These are phyloP conservation scores for Nephelium lappaceum DNA, from an alignment of 345 rosid genomes.

Conservation along the genomic window DNA sequence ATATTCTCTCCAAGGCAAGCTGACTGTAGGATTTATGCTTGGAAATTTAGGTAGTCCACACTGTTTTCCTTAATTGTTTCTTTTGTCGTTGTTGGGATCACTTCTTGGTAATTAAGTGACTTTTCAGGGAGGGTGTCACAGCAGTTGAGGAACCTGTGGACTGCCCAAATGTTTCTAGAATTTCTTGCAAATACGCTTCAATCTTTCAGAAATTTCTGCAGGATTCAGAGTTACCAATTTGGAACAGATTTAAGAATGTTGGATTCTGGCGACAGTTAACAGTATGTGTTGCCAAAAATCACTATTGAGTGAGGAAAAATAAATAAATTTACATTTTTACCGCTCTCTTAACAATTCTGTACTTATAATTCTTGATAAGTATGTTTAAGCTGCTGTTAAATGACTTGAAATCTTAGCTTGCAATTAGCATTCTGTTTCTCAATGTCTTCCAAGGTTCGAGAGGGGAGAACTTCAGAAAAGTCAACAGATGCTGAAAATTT, in stretches of 20 bases:
- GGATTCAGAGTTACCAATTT: conserved; percentile 70
- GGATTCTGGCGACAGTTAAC: conserved; percentile 98
- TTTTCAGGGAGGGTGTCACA: conserved; percentile 87
- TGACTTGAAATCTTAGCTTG: not conserved
- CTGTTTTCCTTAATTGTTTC: not conserved
- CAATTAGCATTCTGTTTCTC: conserved; percentile 10
- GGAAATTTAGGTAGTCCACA: conserved; percentile 82
- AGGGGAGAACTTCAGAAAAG: conserved; percentile 69
- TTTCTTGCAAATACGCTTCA: conserved; percentile 74
- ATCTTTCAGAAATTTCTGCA: conserved; percentile 80
- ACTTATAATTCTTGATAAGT: not conserved
- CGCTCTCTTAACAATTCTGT: not conserved
- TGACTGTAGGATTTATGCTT: conserved; percentile 87
- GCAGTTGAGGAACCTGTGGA: conserved; percentile 88
- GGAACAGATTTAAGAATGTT: conserved; percentile 84
- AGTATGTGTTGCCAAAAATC: conserved; percentile 44
- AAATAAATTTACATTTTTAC: not conserved
- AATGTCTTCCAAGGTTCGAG: conserved; percentile 67
- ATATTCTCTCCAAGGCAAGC: conserved; percentile 74
- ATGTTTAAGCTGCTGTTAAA: not conserved
- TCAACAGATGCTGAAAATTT: conserved; percentile 46
- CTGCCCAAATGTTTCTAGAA: conserved; percentile 87
- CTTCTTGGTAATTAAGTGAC: conserved; percentile 15
- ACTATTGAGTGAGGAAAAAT: conserved; percentile 3
- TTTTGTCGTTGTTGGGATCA: conserved; percentile 12